Base-by-base conservation (phyloP, 2,329 filamentous ascomycete genomes). In the Arthrobotrys conoides region DNA sequence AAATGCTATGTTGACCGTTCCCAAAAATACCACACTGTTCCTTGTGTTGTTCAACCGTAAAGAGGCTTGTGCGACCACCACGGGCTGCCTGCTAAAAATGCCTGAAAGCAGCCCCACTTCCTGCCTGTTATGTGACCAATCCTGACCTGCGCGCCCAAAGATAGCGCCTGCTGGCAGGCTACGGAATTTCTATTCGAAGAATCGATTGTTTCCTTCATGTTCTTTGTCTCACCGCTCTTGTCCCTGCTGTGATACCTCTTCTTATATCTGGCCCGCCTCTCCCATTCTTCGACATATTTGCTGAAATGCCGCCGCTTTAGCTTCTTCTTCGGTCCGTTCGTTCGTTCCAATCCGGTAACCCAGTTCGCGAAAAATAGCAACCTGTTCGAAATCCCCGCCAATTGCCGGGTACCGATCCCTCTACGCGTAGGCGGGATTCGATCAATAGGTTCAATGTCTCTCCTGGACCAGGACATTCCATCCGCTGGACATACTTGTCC, bases 351-450 rank as follows among this genome's bases (percentile, higher is more conserved):
- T 64, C 46, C 46, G 71, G 71, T 69, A 67, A 71, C 66, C 63
- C 67, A 59, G 51, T 77, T 77, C 73, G 73, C 73, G 67, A 76
- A 76, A 70, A 53, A 51, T 51, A 12, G 14, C 18, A 48, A 24
- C 36, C 27, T 0, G 10, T 36, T 38, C 38, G 33, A 51, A 71
- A 38, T 67, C 63, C 46, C 73, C 63, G 63, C 57, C 18, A n/a
- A 46, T 33, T 46, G 48, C 27, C 46, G 53, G 33, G 63, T 12
- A 27, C 27, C 61, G 41, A 30, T 14, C 49, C 27, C n/a, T 38
- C 3, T 51, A 38, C 14, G 30, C 10, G 44, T 24, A 20, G 30
- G 14, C 18, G 44, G 41, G 22, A 44, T 24, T 61, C 57, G 57
- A 61, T 27, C 18, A 61, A 44, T 16, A 24, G 57, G 12, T 30